Evolutionary conservation across 805 yeast species (phyloP).

Genomic region (Lipomyces sp.): DNA sequence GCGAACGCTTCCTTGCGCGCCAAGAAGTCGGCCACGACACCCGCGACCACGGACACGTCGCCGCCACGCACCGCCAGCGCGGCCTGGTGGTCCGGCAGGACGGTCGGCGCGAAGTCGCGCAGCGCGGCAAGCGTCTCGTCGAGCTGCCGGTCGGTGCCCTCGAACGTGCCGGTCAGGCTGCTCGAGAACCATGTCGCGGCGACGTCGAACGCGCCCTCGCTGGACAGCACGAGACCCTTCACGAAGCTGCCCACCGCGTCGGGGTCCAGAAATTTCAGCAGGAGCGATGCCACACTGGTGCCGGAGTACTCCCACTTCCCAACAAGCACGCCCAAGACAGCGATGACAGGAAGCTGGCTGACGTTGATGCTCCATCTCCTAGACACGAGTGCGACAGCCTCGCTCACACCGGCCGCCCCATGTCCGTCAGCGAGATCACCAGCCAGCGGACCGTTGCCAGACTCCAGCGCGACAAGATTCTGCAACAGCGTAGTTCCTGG

Average conservation of each 20-base stretch:
- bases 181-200: conserved; percentile 9
- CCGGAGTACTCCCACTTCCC: background rate
- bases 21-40: no score
- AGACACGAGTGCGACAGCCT: conserved; percentile 12
- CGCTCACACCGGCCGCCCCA: background rate
- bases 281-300: background rate
- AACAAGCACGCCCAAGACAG: conserved; percentile 9
- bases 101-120: background rate
- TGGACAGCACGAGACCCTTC: conserved; percentile 14
- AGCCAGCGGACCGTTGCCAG: no score
- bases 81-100: background rate
- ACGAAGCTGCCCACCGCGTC: conserved; percentile 17
- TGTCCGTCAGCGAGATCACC: no score
- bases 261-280: conserved; percentile 5
- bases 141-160: background rate
- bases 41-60: background rate
- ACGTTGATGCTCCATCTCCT: conserved; percentile 10
- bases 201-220: background rate
- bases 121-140: background rate
- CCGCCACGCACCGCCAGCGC: background rate
- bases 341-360: conserved; percentile 4
- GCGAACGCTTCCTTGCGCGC: no score
- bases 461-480: no score
- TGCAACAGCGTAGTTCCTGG: conserved; percentile 1
- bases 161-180: background rate